Base-by-base conservation (phyloP, 2,329 filamentous ascomycete genomes). In the Cladosporium sp. region DNA sequence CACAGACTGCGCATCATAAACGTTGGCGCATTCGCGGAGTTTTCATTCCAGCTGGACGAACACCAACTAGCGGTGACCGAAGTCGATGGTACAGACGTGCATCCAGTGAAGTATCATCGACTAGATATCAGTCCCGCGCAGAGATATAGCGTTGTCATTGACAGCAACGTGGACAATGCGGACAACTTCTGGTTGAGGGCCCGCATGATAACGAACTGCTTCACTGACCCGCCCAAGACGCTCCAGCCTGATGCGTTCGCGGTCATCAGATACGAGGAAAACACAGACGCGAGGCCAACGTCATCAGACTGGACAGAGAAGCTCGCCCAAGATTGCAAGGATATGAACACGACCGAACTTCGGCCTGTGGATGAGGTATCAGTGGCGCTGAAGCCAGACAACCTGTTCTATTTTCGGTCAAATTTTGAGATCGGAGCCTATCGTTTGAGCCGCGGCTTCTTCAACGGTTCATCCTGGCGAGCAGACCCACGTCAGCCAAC, bases 61-160 rank as follows among this genome's bases (percentile, higher is more conserved):
- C 85, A 87, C 56, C 64, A 73, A 44, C 76, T 84, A 46, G 73
- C 76, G 34, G 70, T 87, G 37, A 82, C 82, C 2, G 84, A 87
- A 65, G 81, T 84, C 0, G 85, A 88, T 62, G 84, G 84, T 7
- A 84, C 80, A 3, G 74, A 80, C 28, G 75, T 87, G 3, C 67
- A 75, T 32, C 82, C 85, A 0, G 67, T 74, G 8, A 68, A 72
- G 4, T 77, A 80, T 37, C 76, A 79, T 56, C 74, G 78, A 3
- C 66, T 88, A 34, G 80, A 83, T 56, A 79, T 89, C 55, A 77
- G 79, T 31, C 83, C 85, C 0, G 85, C 83, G 0, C 85, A 89
- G 61, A 77, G 85, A 16, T 89, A 89, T 62, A 87, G 84, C 60
- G 73, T 84, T 13, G 63, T 87, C 0, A 54, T 88, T 1, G 74